Percentiles rank a stretch among this genome's conserved stretches.
Evolutionary conservation across 164 flowering plant genomes (phyloP).

Genomic region (Magnolia kwangsiensis): DNA sequence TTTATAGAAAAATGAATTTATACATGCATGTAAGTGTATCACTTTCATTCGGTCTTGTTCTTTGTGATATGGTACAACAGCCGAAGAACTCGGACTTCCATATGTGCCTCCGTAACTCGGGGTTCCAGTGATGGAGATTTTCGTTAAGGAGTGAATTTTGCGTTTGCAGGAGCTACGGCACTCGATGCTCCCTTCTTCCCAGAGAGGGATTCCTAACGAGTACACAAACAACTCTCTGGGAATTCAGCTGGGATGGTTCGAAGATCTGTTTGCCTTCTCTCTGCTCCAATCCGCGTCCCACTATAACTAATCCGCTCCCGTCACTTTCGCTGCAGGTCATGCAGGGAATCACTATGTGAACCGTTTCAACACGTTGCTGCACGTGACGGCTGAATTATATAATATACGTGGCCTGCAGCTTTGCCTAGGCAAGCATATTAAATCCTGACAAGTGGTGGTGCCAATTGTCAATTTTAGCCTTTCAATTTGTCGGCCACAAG

Average conservation of each 20-base stretch:
- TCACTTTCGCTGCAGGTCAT: too few relatives aligned
- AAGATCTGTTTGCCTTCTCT: conserved; percentile 6
- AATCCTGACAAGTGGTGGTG: too few relatives aligned
- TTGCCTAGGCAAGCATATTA: too few relatives aligned
- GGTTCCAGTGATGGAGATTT: background rate
- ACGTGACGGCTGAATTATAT: too few relatives aligned
- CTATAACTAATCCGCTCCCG: too few relatives aligned
- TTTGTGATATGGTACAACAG: background rate
- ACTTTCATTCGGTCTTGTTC: background rate
- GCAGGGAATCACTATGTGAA: too few relatives aligned
- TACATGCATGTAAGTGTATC: background rate
- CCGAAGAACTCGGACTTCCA: conserved; percentile 27
- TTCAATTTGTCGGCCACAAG: too few relatives aligned
- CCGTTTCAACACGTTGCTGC: too few relatives aligned
- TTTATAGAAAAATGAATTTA: too few relatives aligned
- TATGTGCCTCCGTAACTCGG: conserved; percentile 36
- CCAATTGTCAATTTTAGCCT: too few relatives aligned
- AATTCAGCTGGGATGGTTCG: conserved; percentile 32
- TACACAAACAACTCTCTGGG: conserved; percentile 19
- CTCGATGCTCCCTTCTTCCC: conserved; percentile 24
- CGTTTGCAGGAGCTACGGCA: conserved; percentile 54
- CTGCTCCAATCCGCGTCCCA: background rate
- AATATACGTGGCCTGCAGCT: too few relatives aligned
- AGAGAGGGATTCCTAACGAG: conserved; percentile 7
- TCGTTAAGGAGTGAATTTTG: conserved; percentile 46